Evolutionary conservation across 345 rosid genomes (phyloP).

Genomic region (Murraya paniculata): DNA sequence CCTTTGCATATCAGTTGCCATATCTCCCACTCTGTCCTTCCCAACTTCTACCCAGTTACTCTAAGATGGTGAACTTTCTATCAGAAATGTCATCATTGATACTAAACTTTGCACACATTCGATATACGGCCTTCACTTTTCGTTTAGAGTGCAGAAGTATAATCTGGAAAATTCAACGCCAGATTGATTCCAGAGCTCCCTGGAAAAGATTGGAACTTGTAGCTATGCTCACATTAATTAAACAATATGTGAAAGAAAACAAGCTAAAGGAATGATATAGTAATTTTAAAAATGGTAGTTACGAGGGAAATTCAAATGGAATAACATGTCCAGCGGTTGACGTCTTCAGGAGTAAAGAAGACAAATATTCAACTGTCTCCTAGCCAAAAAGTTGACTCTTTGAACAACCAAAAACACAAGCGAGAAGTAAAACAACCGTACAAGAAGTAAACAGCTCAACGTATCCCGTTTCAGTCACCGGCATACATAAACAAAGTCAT

Average conservation of each 20-base stretch:
- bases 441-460: neutral
- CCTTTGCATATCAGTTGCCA: conserved; percentile 88
- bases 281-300: neutral
- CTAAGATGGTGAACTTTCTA: conserved; percentile 15
- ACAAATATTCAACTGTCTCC: conserved; percentile 8
- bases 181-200: conserved; percentile 11
- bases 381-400: neutral
- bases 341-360: neutral
- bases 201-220: conserved; percentile 15
- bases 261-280: neutral
- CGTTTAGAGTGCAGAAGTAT: conserved; percentile 14
- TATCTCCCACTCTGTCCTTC: conserved; percentile 23
- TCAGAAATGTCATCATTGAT: conserved; percentile 24
- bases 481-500: neutral
- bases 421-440: neutral
- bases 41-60: conserved; percentile 20
- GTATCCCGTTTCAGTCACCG: neutral
- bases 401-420: neutral
- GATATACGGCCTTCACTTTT: conserved; percentile 17
- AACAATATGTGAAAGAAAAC: neutral
- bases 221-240: conserved; percentile 18
- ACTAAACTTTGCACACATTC: neutral
- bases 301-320: neutral
- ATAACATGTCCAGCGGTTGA: neutral
- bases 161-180: conserved; percentile 8